Percentiles rank a stretch among this genome's conserved stretches.
Evolutionary conservation across 2,329 filamentous ascomycete genomes (phyloP).

Genomic region (Aspergillus persii): DNA sequence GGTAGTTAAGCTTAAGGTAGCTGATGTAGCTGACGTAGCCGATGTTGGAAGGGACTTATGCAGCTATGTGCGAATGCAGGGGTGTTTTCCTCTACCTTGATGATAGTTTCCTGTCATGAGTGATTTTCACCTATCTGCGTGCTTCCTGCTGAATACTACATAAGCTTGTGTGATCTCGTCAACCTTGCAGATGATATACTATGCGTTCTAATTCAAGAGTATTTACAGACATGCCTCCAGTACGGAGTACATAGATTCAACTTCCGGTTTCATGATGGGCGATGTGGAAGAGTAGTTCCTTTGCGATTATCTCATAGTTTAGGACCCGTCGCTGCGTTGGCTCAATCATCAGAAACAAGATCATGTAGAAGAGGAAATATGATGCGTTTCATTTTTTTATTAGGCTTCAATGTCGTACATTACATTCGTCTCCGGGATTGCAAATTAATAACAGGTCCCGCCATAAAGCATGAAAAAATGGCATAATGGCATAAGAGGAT

Average conservation of each 20-base stretch:
- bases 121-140: no score
- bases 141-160: no score
- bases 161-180: no score
- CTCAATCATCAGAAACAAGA: constrained; percentile 21
- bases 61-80: no score
- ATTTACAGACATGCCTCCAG: background rate
- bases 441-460: background rate
- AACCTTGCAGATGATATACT: no score
- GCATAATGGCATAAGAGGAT: no score
- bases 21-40: background rate
- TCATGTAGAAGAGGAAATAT: constrained; percentile 8
- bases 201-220: background rate
- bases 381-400: constrained; percentile 18
- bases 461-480: constrained; percentile 12
- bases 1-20: background rate
- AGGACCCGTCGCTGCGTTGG: constrained; percentile 27
- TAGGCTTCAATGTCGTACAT: constrained; percentile 35
- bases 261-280: background rate
- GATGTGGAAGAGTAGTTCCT: background rate
- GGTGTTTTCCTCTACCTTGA: background rate
- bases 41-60: no score
- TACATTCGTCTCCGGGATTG: constrained; percentile 24
- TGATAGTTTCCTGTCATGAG: no score
- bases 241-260: background rate
- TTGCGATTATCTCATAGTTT: constrained; percentile 23